These are phyloP conservation scores for Chondrus crispus DNA, from an alignment of 23 red algal genomes.

Conservation along the genomic window DNA sequence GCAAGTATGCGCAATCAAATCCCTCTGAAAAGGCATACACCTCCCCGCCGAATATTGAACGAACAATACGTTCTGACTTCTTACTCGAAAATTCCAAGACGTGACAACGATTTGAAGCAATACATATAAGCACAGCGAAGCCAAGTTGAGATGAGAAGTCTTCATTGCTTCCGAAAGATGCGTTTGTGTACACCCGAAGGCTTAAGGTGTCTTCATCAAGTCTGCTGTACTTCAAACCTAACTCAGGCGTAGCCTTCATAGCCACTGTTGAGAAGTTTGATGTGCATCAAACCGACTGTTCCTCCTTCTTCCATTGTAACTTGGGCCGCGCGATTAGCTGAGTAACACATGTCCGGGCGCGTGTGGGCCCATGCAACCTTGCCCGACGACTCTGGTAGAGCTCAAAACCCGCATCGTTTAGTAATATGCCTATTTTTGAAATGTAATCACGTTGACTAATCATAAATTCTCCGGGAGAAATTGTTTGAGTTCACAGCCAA, in stretches of 20 bases:
- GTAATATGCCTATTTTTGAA: not conserved
- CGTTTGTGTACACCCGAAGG: not conserved
- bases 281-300: not conserved
- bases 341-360: not conserved
- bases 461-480: not conserved
- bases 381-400: not conserved
- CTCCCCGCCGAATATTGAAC: conserved; percentile 8
- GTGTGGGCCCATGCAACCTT: not conserved
- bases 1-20: conserved; percentile 1
- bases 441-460: not conserved
- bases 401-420: not conserved
- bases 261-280: not conserved
- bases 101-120: not conserved
- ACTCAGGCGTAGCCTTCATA: not conserved
- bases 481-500: not conserved
- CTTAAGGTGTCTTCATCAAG: not conserved
- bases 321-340: not conserved
- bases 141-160: not conserved
- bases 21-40: conserved; percentile 25
- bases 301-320: not conserved
- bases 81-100: not conserved
- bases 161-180: not conserved
- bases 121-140: not conserved
- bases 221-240: not conserved
- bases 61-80: not conserved